A percentile compares a stretch with the other conserved stretches of the same genome.
phyloP scores from a whole-genome alignment of 495 filamentous ascomycete genomes.

The Bathelium albidoporum region DNA sequence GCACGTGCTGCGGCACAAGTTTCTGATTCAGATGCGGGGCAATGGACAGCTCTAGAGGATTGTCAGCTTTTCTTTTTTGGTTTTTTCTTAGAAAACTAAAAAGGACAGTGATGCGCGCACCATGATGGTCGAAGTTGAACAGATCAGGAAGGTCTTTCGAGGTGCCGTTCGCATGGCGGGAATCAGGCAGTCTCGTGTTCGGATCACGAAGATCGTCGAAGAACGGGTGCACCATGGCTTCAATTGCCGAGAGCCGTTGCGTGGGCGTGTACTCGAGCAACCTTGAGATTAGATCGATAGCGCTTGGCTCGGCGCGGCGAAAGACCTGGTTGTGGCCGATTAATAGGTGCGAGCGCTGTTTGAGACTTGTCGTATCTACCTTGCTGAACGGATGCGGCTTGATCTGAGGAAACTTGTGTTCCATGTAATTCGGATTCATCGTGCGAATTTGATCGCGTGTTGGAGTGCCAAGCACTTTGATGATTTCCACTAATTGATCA shows the following conservation, averaged over 20 bases:
- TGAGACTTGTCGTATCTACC: conserved; percentile 34
- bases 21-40: conserved; percentile 73
- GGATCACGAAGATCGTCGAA: conserved; percentile 94
- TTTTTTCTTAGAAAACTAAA: not conserved
- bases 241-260: conserved; percentile 82
- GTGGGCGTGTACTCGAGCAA: conserved; percentile 96
- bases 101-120: conserved; percentile 40
- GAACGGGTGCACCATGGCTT: conserved; percentile 97
- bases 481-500: conserved; percentile 97
- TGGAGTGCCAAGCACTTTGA: conserved; percentile 96
- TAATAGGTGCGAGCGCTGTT: not conserved
- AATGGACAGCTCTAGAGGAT: conserved; percentile 77
- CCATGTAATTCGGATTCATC: conserved; percentile 99
- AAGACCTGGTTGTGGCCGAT: conserved; percentile 55
- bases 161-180: conserved; percentile 68
- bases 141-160: conserved; percentile 73
- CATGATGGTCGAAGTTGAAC: conserved; percentile 90
- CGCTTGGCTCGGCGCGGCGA: conserved; percentile 81
- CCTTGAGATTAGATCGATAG: conserved; percentile 89
- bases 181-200: conserved; percentile 80
- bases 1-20: conserved; percentile 77
- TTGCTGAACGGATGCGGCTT: conserved; percentile 99
- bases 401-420: conserved; percentile 99
- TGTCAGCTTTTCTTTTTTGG: too few species aligned
- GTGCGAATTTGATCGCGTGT: conserved; percentile 98